Evolutionary conservation across 2,329 filamentous ascomycete genomes (phyloP).

Genomic region (Ophiostoma sp.): DNA sequence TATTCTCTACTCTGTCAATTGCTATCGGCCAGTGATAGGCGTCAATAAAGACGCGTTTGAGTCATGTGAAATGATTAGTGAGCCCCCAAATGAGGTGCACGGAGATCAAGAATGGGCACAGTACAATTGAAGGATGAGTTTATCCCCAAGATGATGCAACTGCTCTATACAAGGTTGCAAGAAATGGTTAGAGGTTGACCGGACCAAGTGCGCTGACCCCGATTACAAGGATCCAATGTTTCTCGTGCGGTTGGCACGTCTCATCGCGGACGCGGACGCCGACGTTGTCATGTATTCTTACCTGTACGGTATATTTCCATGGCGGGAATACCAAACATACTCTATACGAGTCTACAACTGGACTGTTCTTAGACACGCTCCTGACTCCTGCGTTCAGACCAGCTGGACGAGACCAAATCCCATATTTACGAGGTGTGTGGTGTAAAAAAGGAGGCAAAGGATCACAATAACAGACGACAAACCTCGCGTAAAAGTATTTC

Average conservation of each 20-base stretch:
- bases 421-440: not conserved
- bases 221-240: slow-evolving; percentile 5
- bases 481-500: not conserved
- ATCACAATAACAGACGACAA: not conserved
- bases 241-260: slow-evolving; percentile 2
- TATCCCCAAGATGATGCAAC: not conserved
- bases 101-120: not conserved
- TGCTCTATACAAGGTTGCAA: not conserved
- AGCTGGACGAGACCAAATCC: not conserved
- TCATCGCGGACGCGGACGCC: not conserved
- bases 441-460: slow-evolving; percentile 3
- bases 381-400: slow-evolving; percentile 9
- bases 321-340: not conserved
- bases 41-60: not conserved
- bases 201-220: not conserved
- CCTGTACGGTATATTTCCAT: not conserved
- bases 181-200: not conserved
- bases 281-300: not conserved
- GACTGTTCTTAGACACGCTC: slow-evolving; percentile 7
- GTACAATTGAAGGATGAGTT: not conserved
- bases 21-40: not conserved
- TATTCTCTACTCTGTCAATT: not conserved
- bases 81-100: not conserved
- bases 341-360: not conserved
- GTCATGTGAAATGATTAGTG: not conserved